Evolutionary conservation across 495 filamentous ascomycete genomes (phyloP), one percentile per base, ranked within the genome.

Genomic region (Lasiosphaeria miniovina): DNA sequence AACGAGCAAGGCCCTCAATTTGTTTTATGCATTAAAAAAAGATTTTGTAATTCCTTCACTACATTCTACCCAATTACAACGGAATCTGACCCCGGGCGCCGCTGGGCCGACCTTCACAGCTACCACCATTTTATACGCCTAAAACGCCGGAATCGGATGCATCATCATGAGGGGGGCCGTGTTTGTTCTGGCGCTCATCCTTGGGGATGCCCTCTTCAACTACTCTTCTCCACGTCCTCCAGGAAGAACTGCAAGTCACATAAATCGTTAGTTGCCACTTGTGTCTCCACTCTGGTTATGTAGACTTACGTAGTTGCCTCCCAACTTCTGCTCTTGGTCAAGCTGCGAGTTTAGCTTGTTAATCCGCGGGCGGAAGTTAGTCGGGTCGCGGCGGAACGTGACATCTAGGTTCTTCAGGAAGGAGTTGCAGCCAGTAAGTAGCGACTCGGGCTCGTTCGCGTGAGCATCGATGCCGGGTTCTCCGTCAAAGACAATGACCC

Each of bases 401-500:
- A 98, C 94, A 68, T 98, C 91, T 56, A 98, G 78, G 71, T 88
- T 96, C 83, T 93, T 88, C 69, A 98, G 75, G 84, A 98, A 98
- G 61, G 82, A 84, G 82, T 98, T 98, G 84, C 95, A 98, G 60
- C 94, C 95, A 40, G 91, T 96, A 65, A 98, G 84, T 49, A 98
- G 80, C 57, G 88, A 91, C 77, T 98, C 91, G 31, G 94, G 95
- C 52, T 82, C 77, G 74, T 96, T 96, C 49, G 94, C 94, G 52
- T 83, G 88, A 41, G 94, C 87, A 61, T 96, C 81, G 60, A 96
- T 77, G 67, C 91, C 94, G 12, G 95, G 92, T 75, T 93, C 70
- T 64, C 94, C 94, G 70, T 96, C 94, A 68, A 98, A 98, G 63
- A 98, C 94, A 70, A 98, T 98, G 69, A 98, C 94, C 65, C 93